Evolutionary conservation across 192 early-diverging fungal species (phyloP), one percentile per base, ranked within the genome.

Genomic region (Backusella sp.): DNA sequence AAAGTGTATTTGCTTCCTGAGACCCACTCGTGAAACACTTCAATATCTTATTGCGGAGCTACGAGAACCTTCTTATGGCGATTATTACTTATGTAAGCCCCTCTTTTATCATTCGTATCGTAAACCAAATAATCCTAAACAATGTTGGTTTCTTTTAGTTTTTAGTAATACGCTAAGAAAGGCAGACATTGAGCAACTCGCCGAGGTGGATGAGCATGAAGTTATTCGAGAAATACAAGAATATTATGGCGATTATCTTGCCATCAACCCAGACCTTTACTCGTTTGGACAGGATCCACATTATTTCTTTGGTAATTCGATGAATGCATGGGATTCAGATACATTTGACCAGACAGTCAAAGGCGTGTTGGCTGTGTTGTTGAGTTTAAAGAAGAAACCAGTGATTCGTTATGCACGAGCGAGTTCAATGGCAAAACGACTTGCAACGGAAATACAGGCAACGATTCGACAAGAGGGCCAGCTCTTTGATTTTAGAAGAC

Each of bases 181-280:
- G 80, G 92, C 93, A 11, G 87, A 90, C 74, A 93, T 99, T 66
- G 97, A 98, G 81, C 87, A 91, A 39, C 84, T 99, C 59, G 98
- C 98, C 6, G 98, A 99, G 83, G 94, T 93, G 68, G 98, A 99
- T 81, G 95, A 95, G 79, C 91, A 92, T 75, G 96, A 98, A 83
- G 91, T 92, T 9, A 96, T 99, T 11, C 88, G 95, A 4, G 97
- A 99, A 83, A 88, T 99, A 11, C 97, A 98, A 84, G 98, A 99
- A 88, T 97, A 92, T 75, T 99, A 90, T 82, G 96, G 93, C 0
- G 98, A 99, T 81, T 98, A 90, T 78, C 89, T 93, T 36, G 94
- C 94, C 14, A 87, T 94, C 66, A 94, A 95, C 69, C 84, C 91
- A 2, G 92, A 95, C 52, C 85, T 97, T 39, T 98, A 93, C 76